phyloP scores from a whole-genome alignment of 257 asterid genomes.

The Scutellaria galericulata region DNA sequence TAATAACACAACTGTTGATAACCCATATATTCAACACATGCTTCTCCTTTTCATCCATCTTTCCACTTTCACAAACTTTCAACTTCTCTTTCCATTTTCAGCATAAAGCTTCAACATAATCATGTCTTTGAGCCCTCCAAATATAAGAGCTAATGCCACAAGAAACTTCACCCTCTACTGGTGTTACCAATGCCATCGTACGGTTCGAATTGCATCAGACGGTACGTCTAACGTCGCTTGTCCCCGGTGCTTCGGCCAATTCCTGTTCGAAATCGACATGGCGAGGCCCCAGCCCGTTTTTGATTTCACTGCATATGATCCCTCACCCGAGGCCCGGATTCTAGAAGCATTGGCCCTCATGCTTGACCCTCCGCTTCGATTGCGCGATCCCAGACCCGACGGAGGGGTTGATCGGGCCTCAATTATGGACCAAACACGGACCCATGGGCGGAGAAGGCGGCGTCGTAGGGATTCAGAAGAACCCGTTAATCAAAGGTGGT shows the following conservation, averaged over 20 bases:
- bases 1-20: slow-evolving; percentile 15
- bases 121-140: slow-evolving; percentile 50
- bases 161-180: slow-evolving; percentile 59
- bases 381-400: slow-evolving; percentile 18
- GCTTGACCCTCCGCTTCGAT: slow-evolving; percentile 50
- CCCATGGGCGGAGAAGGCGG: slow-evolving; percentile 37
- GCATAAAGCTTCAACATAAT: neutral
- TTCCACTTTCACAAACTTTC: slow-evolving; percentile 1
- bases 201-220: slow-evolving; percentile 50
- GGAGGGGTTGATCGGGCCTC: slow-evolving; percentile 33
- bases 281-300: slow-evolving; percentile 45
- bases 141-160: slow-evolving; percentile 29
- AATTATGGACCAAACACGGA: slow-evolving; percentile 34
- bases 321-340: slow-evolving; percentile 78
- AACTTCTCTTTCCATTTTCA: neutral
- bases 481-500: slow-evolving; percentile 34
- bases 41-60: slow-evolving; percentile 12
- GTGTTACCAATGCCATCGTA: slow-evolving; percentile 88
- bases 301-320: slow-evolving; percentile 69
- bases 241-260: slow-evolving; percentile 72
- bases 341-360: slow-evolving; percentile 68
- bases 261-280: slow-evolving; percentile 60
- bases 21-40: slow-evolving; percentile 19
- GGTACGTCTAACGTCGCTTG: slow-evolving; percentile 54
- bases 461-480: slow-evolving; percentile 39